Base-by-base conservation (phyloP, 2,329 filamentous ascomycete species). In the Magnaporthiopsis rhizophila region DNA sequence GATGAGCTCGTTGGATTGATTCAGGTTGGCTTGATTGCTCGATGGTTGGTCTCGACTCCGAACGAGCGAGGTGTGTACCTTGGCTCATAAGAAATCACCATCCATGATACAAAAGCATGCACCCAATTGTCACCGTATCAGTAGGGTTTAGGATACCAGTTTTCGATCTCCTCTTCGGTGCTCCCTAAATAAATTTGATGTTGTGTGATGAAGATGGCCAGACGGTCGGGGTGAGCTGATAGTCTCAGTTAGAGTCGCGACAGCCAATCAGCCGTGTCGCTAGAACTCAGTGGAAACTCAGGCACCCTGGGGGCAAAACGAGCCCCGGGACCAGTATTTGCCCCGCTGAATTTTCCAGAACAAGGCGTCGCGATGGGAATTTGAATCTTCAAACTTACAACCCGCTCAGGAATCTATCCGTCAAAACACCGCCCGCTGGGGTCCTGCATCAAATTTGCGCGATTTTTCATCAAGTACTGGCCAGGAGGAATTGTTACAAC, bases 401-500 rank as follows among this genome's bases (percentile, higher is more conserved):
- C 36, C 11, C 3, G 9, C 36, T 4, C 45, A 53, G 5, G 12
- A 53, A 53, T n/a, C 18, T 21, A 53, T 21, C 21, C 45, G 45
- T 53, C 45, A 53, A 53, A 53, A 21, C 18, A n/a, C 45, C 18
- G 9, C 18, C 45, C 18, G 21, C 45, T 3, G 0, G 21, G 45
- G n/a, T 3, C 3, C 15, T 59, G 15, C 24, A 59, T 58, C 57
- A 13, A 21, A 56, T 30, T 7, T 26, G 9, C 24, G 28, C 60
- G 38, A 34, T 18, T 56, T 62, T 26, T 24, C 45, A 60, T 62
- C 63, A 63, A 58, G n/a, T 11, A 36, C 28, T 61, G n/a, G 32
- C 53, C 50, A 3, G 3, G 18, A 4, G 26, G 9, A 13, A 50
- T 62, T 57, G 24, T 21, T 12, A n/a, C 26, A 68, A 69, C 75